Conservation (phyloP, 164 flowering plant species). For the Vitis vinifera region DNA sequence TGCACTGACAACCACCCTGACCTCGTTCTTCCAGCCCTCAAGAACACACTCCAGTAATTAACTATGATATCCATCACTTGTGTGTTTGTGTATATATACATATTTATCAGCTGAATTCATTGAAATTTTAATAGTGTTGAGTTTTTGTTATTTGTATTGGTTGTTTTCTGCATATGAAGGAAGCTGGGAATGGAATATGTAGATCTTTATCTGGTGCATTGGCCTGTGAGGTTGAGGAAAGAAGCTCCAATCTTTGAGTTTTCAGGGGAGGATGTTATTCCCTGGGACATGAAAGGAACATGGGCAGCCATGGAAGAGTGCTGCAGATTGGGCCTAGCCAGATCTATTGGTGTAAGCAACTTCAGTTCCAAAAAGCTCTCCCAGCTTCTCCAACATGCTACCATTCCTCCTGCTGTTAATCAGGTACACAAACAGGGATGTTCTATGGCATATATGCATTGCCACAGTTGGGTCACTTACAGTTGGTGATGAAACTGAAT, state of each 20-base stretch:
- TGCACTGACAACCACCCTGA: constrained; percentile 21
- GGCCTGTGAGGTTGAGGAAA: constrained; percentile 23
- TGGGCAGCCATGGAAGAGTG: constrained; percentile 45
- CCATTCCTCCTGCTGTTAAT: constrained; percentile 34
- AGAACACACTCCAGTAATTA: constrained; percentile 25
- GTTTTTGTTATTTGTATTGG: too few species aligned
- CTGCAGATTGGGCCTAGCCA: constrained; percentile 22
- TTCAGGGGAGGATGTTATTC: constrained; percentile 8
- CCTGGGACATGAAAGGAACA: constrained; percentile 19
- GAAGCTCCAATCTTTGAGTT: background rate
- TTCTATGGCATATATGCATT: too few species aligned
- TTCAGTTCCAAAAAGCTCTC: constrained; percentile 18
- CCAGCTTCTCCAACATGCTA: constrained; percentile 6
- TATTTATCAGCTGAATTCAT: too few species aligned
- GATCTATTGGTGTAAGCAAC: constrained; percentile 32
- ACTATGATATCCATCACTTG: too few species aligned
- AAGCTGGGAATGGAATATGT: constrained; percentile 25
- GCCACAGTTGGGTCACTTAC: too few species aligned
- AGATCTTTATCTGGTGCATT: constrained; percentile 34
- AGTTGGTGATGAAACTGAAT: too few species aligned
- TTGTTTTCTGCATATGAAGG: background rate
- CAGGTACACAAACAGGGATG: constrained; percentile 11
- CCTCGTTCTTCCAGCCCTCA: constrained; percentile 35
- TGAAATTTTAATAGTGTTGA: too few species aligned
- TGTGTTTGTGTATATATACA: too few species aligned